Conservation (phyloP, 2,329 filamentous ascomycete species). For the Pseudopithomyces chartarum region DNA sequence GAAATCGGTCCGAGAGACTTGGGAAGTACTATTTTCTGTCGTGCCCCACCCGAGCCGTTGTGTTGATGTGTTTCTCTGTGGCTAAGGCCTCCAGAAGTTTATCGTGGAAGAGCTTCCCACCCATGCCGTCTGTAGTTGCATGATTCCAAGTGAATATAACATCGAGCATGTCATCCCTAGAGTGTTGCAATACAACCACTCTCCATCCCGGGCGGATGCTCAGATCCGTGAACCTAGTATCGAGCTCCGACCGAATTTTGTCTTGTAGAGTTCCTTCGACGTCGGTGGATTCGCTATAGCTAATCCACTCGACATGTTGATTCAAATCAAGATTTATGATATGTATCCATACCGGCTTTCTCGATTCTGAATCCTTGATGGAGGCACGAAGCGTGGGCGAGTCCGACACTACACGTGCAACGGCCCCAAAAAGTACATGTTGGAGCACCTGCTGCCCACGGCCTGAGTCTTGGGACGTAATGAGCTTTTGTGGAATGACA, state of each 20-base stretch:
- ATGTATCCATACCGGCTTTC: neutral
- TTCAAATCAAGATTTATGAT: neutral
- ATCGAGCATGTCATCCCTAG: neutral
- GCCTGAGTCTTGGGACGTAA: too few relatives aligned
- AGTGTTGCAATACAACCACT: neutral
- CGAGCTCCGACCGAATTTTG: neutral
- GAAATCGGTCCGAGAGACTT: neutral
- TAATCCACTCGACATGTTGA: neutral
- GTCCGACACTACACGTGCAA: neutral
- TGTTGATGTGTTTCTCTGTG: neutral
- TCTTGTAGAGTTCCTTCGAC: neutral
- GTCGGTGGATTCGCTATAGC: neutral
- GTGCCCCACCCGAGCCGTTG: neutral
- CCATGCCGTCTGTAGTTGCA: conserved; percentile 2
- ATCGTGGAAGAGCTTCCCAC: neutral
- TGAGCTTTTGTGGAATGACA: neutral
- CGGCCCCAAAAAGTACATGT: neutral
- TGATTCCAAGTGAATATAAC: conserved; percentile 1
- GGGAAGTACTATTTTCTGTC: neutral
- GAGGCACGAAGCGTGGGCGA: neutral
- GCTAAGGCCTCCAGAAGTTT: neutral
- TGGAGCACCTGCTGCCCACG: neutral
- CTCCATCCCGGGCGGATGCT: neutral
- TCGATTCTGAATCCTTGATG: neutral
- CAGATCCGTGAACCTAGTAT: neutral